A percentile compares a stretch with the other conserved stretches of the same genome.
Conservation (phyloP, 305 asterid species). For the Withania somnifera region DNA sequence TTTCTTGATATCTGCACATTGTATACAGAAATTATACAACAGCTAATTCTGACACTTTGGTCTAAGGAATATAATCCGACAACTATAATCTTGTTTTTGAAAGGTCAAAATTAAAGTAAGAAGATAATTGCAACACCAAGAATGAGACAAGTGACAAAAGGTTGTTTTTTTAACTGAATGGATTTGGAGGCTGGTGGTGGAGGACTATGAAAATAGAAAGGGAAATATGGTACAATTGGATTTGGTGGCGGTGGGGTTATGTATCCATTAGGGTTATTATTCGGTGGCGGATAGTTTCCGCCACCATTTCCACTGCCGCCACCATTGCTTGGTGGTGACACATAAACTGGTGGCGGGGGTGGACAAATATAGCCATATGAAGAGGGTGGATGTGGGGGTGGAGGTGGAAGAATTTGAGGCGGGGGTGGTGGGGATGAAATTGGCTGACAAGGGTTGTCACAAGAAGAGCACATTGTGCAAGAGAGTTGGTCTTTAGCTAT, state of each 20-base stretch:
- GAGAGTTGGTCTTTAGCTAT: slow-evolving; percentile 36
- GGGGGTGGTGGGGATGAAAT: slow-evolving; percentile 27
- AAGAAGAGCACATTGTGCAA: slow-evolving; percentile 62
- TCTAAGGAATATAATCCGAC: too few species aligned
- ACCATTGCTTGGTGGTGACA: slow-evolving; percentile 17
- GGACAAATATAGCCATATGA: neutral
- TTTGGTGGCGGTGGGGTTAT: slow-evolving; percentile 45
- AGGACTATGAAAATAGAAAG: slow-evolving; percentile 26
- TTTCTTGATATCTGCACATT: neutral
- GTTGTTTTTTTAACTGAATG: slow-evolving; percentile 1
- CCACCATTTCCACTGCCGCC: slow-evolving; percentile 5
- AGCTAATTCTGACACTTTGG: neutral
- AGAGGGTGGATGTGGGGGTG: slow-evolving; percentile 9
- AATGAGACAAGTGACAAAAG: neutral
- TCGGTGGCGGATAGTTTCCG: slow-evolving; percentile 27
- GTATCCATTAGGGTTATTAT: slow-evolving; percentile 2
- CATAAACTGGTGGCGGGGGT: slow-evolving; percentile 17
- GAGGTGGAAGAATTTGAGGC: neutral
- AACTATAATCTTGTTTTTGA: neutral
- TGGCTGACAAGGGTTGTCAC: slow-evolving; percentile 73
- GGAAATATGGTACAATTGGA: slow-evolving; percentile 36
- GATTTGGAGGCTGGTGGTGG: slow-evolving; percentile 27
- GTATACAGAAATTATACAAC: neutral
- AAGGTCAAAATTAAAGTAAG: slow-evolving; percentile 4
- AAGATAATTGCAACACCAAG: slow-evolving; percentile 10